These are phyloP conservation scores for Thermochaetoides dissita DNA, from an alignment of 2,329 filamentous ascomycete species.

Conservation along the genomic window DNA sequence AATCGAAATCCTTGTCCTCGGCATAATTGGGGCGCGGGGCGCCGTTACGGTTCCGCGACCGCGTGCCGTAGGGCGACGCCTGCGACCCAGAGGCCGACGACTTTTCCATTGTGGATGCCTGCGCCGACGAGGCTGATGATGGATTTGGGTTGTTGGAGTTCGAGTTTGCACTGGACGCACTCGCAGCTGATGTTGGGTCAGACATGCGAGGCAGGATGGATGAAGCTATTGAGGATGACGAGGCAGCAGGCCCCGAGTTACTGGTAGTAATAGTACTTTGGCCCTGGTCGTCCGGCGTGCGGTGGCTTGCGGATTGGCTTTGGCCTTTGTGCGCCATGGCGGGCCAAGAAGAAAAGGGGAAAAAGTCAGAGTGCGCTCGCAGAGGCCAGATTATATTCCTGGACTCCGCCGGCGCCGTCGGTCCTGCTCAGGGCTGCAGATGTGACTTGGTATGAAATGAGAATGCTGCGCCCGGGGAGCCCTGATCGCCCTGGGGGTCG, in stretches of 20 bases:
- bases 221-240: conserved; percentile 17
- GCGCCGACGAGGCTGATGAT: conserved; percentile 15
- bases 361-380: too few species aligned
- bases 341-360: conserved; percentile 5
- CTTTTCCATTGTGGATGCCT: conserved; percentile 27
- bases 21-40: conserved; percentile 83
- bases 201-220: conserved; percentile 21
- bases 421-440: not conserved
- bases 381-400: not conserved
- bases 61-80: conserved; percentile 72
- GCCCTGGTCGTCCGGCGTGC: conserved; percentile 15
- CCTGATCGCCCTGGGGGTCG: too few species aligned
- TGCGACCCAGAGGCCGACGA: conserved; percentile 32
- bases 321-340: conserved; percentile 27
- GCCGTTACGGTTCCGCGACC: conserved; percentile 76
- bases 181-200: conserved; percentile 15
- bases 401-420: not conserved
- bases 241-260: conserved; percentile 7
- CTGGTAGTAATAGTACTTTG: conserved; percentile 15
- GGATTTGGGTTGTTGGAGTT: conserved; percentile 17
- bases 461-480: too few species aligned
- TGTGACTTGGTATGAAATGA: conserved; percentile 6
- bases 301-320: conserved; percentile 10
- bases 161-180: not conserved
- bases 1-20: conserved; percentile 80